Percentiles rank a stretch among this genome's conserved stretches.
phyloP scores from a whole-genome alignment of 2,329 filamentous ascomycete species.

The Alternaria gansuensis region DNA sequence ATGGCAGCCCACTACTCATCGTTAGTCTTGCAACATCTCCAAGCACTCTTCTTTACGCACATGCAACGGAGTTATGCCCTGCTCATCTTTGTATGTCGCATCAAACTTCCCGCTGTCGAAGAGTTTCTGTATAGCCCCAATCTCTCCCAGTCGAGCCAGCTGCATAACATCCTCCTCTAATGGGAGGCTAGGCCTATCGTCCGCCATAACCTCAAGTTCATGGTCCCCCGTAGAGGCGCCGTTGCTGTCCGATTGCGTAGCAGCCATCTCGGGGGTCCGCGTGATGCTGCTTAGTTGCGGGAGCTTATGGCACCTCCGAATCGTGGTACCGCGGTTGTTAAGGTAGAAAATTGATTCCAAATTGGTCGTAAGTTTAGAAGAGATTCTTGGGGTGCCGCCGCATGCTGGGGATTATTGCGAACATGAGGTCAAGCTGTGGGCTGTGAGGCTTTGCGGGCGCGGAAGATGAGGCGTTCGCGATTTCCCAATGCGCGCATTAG shows the following conservation, averaged over 20 bases:
- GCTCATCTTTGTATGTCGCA: slow-evolving; percentile 83
- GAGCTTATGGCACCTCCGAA: slow-evolving; percentile 15
- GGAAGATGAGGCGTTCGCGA: slow-evolving; percentile 31
- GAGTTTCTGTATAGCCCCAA: slow-evolving; percentile 85
- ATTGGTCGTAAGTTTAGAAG: background rate
- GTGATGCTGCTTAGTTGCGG: slow-evolving; percentile 11
- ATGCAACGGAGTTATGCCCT: slow-evolving; percentile 95
- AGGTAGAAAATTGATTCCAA: background rate
- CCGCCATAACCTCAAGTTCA: slow-evolving; percentile 52
- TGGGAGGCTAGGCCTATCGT: slow-evolving; percentile 53
- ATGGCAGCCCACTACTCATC: slow-evolving; percentile 88
- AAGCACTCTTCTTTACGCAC: slow-evolving; percentile 60
- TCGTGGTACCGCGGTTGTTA: slow-evolving; percentile 4
- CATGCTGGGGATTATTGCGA: slow-evolving; percentile 22
- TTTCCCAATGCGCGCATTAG: slow-evolving; percentile 35
- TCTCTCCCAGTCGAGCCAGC: slow-evolving; percentile 85
- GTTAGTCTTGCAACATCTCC: slow-evolving; percentile 17
- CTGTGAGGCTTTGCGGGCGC: slow-evolving; percentile 24
- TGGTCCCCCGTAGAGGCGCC: slow-evolving; percentile 40
- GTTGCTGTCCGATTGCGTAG: slow-evolving; percentile 35
- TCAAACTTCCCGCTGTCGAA: slow-evolving; percentile 84
- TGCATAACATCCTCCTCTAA: slow-evolving; percentile 92
- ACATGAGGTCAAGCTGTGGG: background rate
- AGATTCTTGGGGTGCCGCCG: slow-evolving; percentile 16
- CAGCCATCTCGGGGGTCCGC: slow-evolving; percentile 43